Evolutionary conservation across 1,139 yeast genomes (phyloP).

Genomic region (Magnusiomyces ingens): DNA sequence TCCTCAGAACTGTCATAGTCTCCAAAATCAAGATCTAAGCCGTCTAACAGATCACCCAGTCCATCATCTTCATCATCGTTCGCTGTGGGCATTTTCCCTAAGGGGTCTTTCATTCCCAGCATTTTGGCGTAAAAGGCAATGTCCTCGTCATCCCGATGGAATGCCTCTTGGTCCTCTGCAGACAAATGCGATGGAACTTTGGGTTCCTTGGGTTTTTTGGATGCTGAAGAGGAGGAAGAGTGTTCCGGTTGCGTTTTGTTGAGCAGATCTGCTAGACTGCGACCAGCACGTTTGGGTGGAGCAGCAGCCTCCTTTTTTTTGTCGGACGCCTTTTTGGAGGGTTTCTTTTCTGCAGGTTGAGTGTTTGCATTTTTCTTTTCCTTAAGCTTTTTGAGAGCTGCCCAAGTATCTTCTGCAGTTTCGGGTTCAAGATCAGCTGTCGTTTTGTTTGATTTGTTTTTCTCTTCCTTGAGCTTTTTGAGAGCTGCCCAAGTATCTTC

Average conservation of each 20-base stretch:
- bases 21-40: conserved; percentile 53
- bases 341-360: conserved; percentile 31
- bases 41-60: conserved; percentile 69
- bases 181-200: conserved; percentile 3
- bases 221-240: not conserved
- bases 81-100: conserved; percentile 19
- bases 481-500: conserved; percentile 18
- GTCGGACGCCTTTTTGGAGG: conserved; percentile 17
- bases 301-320: conserved; percentile 39
- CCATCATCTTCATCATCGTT: conserved; percentile 49
- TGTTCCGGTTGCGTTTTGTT: not conserved
- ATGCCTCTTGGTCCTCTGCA: conserved; percentile 13
- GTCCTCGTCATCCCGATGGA: conserved; percentile 57
- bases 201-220: not conserved
- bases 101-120: conserved; percentile 59
- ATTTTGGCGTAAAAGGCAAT: conserved; percentile 78
- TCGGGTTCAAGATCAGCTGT: conserved; percentile 24
- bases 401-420: conserved; percentile 23
- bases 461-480: conserved; percentile 14
- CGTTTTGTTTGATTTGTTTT: conserved; percentile 7
- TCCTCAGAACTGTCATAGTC: conserved; percentile 37
- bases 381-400: conserved; percentile 21
- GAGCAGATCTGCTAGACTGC: conserved; percentile 15
- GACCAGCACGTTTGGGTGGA: conserved; percentile 21
- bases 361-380: conserved; percentile 36